Conservation (phyloP, 75 land plant genomes). For the Sequoiadendron giganteum region DNA sequence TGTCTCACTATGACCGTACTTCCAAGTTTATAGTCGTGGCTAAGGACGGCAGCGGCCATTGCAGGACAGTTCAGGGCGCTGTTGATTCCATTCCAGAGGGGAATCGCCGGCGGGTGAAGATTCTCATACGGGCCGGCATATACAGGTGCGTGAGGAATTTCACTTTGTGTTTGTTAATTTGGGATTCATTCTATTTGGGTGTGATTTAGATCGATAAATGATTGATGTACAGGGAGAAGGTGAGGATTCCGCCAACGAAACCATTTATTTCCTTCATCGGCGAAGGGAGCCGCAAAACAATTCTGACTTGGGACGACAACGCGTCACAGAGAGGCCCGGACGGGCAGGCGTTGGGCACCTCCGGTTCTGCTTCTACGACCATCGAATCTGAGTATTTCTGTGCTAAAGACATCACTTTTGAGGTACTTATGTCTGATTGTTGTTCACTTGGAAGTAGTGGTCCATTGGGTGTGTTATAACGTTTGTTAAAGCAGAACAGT, state of each 20-base stretch:
- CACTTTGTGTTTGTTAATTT: neutral
- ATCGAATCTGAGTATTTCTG: constrained; percentile 77
- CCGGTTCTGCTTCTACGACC: constrained; percentile 58
- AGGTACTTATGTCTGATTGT: constrained; percentile 30
- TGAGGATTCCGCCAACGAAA: constrained; percentile 52
- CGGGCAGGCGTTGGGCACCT: constrained; percentile 55
- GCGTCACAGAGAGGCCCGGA: constrained; percentile 44
- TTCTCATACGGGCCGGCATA: constrained; percentile 56
- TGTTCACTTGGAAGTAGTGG: no score
- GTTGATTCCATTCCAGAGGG: constrained; percentile 56
- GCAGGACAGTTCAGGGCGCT: constrained; percentile 61
- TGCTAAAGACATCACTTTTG: constrained; percentile 68
- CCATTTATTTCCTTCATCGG: constrained; percentile 77
- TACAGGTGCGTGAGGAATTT: constrained; percentile 44
- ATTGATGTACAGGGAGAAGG: constrained; percentile 67
- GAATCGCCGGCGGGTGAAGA: constrained; percentile 47
- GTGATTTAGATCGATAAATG: neutral
- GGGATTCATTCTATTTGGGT: neutral
- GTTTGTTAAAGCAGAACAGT: constrained; percentile 42
- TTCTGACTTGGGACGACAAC: constrained; percentile 65
- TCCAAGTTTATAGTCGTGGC: constrained; percentile 38
- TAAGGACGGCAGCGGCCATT: constrained; percentile 45
- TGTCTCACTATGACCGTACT: neutral
- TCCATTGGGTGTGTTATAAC: neutral
- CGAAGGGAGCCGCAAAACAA: constrained; percentile 35